Base-by-base conservation (phyloP, 768 basidiomycete species). In the Leccinum variicolor region DNA sequence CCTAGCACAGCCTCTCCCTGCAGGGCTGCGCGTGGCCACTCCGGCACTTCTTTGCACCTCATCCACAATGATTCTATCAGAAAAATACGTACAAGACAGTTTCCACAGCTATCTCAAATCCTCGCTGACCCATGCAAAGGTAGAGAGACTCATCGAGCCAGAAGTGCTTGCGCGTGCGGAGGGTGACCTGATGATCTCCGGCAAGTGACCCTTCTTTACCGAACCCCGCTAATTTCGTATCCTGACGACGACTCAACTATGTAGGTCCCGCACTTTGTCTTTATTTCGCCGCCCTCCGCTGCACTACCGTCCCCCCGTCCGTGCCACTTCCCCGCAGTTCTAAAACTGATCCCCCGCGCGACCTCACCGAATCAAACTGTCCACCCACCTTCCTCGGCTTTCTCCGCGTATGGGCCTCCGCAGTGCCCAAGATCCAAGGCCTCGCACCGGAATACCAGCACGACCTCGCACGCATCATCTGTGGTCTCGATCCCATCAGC, bases 51-150 rank as follows among this genome's bases (percentile, higher is more conserved):
- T 13, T 23, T 14, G 36, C 19, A 26, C 57, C 51, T 48, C 50
- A 55, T 17, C 28, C 28, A 39, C 34, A 49, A 68, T 68, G 67
- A 39, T 54, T 17, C 78, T 91, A 4, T 77, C 85, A 1, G 90
- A 92, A 66, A 69, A 81, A 53, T 79, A 81, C 52, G 79, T 92
- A 19, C 88, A 90, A 63, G 84, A 92, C 64, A 83, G 84, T 62
- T 94, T 94, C 68, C 91, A 93, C 73, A 82, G 81, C 66, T 94
- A 89, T 64, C 82, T 93, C 64, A 87, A 87, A 64, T 88, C 86
- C 1, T 90, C 90, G 0, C 74, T 94, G 11, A 80, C 88, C 0
- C 85, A 87, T 64, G 92, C 92, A 0, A 92, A 90, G 66, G 81
- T 79, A 0, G 92, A 94, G 70, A 74, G 77, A 3, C 76, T 94